A percentile compares a stretch with the other conserved stretches of the same genome.
phyloP scores from a whole-genome alignment of 805 yeast genomes.

The Metschnikowia amazonensis region DNA sequence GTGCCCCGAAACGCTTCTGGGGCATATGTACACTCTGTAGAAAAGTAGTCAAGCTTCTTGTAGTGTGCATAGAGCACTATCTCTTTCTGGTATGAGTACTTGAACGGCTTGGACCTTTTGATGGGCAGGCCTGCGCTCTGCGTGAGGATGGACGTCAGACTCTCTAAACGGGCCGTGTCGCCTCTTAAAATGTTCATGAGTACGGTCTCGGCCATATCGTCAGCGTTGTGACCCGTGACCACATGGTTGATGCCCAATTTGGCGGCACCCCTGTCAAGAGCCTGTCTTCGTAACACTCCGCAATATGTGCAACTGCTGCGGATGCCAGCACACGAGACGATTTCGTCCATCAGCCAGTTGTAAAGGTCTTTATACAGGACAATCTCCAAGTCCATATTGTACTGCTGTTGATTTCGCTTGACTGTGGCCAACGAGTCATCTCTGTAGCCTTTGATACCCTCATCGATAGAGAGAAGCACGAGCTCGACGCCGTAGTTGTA shows the following conservation, averaged over 20 bases:
- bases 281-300: conserved; percentile 95
- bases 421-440: conserved; percentile 98
- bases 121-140: conserved; percentile 81
- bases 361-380: conserved; percentile 85
- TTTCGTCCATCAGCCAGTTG: conserved; percentile 98
- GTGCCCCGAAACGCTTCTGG: conserved; percentile 99
- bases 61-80: conserved; percentile 96
- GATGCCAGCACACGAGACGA: conserved; percentile 90
- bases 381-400: conserved; percentile 71
- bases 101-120: conserved; percentile 92
- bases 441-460: conserved; percentile 94
- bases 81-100: conserved; percentile 94
- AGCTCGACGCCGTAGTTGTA: conserved; percentile 84
- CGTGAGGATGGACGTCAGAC: conserved; percentile 83
- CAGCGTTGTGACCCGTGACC: conserved; percentile 98
- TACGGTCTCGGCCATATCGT: conserved; percentile 98
- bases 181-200: conserved; percentile 92
- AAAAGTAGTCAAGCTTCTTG: conserved; percentile 89
- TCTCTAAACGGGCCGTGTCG: conserved; percentile 89
- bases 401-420: conserved; percentile 84
- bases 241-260: conserved; percentile 82
- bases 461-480: conserved; percentile 84
- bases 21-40: conserved; percentile 96
- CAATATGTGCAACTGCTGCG: conserved; percentile 96
- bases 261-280: conserved; percentile 92